Evolutionary conservation across 1,284 basidiomycete species (phyloP).

Genomic region (Cystobasidiaceae sp.): DNA sequence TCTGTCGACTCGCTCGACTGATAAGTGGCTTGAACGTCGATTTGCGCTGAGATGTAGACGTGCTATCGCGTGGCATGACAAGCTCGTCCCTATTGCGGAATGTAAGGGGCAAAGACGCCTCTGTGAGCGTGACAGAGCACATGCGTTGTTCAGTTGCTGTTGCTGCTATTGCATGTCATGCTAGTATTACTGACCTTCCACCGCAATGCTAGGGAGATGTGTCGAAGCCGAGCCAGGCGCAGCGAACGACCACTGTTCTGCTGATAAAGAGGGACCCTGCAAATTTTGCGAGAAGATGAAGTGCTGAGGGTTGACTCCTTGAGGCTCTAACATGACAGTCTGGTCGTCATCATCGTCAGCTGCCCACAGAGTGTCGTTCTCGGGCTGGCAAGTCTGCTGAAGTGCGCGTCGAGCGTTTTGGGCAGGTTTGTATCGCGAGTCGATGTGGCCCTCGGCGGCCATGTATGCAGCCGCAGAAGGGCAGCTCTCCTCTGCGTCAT

Average conservation of each 20-base stretch:
- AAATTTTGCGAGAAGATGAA: not conserved
- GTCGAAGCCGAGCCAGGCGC: not conserved
- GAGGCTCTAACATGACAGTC: not conserved
- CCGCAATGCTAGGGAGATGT: not conserved
- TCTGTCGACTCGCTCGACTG: not conserved
- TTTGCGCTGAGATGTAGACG: not conserved
- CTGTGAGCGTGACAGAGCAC: not conserved
- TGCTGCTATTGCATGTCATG: not conserved
- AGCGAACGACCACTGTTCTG: not conserved
- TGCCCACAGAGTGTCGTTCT: not conserved
- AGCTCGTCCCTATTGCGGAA: not conserved
- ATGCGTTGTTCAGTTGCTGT: not conserved
- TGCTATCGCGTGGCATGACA: not conserved
- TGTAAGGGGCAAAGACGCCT: not conserved
- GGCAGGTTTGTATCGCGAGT: too few species aligned
- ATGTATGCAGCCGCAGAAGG: too few species aligned
- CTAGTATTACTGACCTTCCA: not conserved
- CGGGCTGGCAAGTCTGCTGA: too few species aligned
- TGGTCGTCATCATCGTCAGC: not conserved
- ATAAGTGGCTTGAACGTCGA: slow-evolving; percentile 2
- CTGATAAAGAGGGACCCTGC: not conserved
- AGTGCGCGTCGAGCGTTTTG: too few species aligned
- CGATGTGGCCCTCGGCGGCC: too few species aligned
- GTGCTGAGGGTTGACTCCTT: not conserved
- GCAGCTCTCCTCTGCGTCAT: too few species aligned